Percentiles rank a stretch among this genome's conserved stretches.
These are phyloP conservation scores for Saccharomyces hybrid DNA, from an alignment of 1,139 yeast species.

Conservation along the genomic window DNA sequence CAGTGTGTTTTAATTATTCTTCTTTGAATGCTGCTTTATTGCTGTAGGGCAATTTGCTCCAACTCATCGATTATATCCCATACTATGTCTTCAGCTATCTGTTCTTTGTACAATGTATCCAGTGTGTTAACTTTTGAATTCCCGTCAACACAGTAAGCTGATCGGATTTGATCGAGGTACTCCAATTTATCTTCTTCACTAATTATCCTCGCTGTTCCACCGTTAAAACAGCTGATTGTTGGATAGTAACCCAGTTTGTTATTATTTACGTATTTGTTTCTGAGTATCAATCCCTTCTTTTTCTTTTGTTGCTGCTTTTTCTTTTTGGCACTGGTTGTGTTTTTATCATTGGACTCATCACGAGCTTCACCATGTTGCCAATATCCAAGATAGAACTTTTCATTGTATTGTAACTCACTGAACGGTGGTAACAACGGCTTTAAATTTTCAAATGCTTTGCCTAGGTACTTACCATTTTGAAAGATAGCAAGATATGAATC, in stretches of 20 bases:
- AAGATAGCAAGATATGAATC: slow-evolving; percentile 48
- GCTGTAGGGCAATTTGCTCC: slow-evolving; percentile 42
- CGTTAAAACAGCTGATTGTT: slow-evolving; percentile 72
- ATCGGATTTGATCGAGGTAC: slow-evolving; percentile 39
- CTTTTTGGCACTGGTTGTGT: background rate
- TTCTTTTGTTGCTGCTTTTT: slow-evolving; percentile 4
- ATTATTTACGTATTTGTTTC: slow-evolving; percentile 52
- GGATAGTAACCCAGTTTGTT: slow-evolving; percentile 89
- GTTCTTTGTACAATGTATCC: slow-evolving; percentile 57
- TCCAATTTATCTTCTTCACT: slow-evolving; percentile 15
- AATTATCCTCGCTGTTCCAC: slow-evolving; percentile 53
- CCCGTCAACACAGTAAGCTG: slow-evolving; percentile 34
- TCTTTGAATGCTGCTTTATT: background rate
- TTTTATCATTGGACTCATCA: slow-evolving; percentile 1
- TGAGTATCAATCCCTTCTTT: slow-evolving; percentile 32
- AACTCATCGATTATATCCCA: slow-evolving; percentile 85
- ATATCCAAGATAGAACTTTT: slow-evolving; percentile 35
- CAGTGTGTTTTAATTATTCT: background rate
- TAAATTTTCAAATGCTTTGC: slow-evolving; percentile 58
- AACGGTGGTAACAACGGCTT: slow-evolving; percentile 76
- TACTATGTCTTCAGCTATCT: slow-evolving; percentile 70
- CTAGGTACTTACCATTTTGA: slow-evolving; percentile 67
- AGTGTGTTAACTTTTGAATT: slow-evolving; percentile 43
- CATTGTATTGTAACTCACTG: slow-evolving; percentile 42
- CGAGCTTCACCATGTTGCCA: slow-evolving; percentile 32